Evolutionary conservation across 2,329 filamentous ascomycete genomes (phyloP).

Genomic region (Aspergillus persii): DNA sequence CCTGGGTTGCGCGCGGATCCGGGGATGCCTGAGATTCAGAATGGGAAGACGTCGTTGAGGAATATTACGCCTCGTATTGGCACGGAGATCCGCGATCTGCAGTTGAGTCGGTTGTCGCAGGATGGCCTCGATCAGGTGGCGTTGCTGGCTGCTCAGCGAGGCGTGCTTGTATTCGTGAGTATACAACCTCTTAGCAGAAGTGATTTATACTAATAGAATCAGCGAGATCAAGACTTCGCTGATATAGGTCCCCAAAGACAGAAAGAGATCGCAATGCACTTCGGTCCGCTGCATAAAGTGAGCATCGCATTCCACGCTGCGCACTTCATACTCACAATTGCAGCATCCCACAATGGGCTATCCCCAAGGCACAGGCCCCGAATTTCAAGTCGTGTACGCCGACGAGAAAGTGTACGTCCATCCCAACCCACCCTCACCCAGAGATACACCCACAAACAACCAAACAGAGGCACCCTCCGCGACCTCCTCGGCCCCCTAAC

Average conservation of each 20-base stretch:
- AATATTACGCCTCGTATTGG: constrained; percentile 10
- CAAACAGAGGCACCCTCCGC: constrained; percentile 7
- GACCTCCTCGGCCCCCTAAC: constrained; percentile 7
- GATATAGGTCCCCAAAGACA: constrained; percentile 7
- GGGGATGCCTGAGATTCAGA: constrained; percentile 2
- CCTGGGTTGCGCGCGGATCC: constrained; percentile 6
- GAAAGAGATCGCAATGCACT: constrained; percentile 5
- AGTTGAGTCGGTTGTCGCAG: constrained; percentile 5
- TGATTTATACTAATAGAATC: not conserved
- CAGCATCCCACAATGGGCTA: constrained; percentile 13
- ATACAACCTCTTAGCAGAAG: not conserved
- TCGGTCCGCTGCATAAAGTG: constrained; percentile 10
- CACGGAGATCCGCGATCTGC: constrained; percentile 4
- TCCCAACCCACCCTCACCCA: not conserved
- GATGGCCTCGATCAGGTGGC: constrained; percentile 10
- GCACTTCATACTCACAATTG: not conserved
- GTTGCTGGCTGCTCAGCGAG: constrained; percentile 8
- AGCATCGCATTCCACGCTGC: too few species aligned
- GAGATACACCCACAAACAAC: not conserved
- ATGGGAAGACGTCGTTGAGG: not conserved
- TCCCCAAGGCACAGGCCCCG: constrained; percentile 8
- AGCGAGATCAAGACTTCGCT: constrained; percentile 13
- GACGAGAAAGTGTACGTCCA: constrained; percentile 12
- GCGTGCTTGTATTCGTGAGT: constrained; percentile 12
- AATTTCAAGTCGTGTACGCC: constrained; percentile 10